Conservation (phyloP, 2,329 filamentous ascomycete genomes). For the Colletotrichum lini region DNA sequence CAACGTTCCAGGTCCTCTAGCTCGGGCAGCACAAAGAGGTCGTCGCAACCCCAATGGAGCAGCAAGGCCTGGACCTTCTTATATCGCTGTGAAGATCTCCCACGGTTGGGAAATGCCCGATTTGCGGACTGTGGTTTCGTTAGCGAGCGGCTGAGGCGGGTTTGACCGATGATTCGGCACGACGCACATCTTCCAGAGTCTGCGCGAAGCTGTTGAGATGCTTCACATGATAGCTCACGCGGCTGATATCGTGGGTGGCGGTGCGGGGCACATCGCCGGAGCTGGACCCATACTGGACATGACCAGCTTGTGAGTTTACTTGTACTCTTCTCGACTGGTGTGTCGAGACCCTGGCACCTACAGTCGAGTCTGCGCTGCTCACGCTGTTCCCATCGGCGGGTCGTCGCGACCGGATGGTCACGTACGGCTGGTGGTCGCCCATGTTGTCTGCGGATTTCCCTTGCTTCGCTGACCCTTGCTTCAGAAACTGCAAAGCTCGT, state of each 20-base stretch:
- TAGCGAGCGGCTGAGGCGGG: not conserved
- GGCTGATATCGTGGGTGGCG: constrained; percentile 70
- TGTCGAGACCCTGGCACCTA: constrained; percentile 53
- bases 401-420: constrained; percentile 66
- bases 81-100: constrained; percentile 67
- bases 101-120: constrained; percentile 70
- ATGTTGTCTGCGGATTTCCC: constrained; percentile 2
- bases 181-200: constrained; percentile 67
- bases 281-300: constrained; percentile 60
- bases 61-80: constrained; percentile 68
- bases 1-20: constrained; percentile 70
- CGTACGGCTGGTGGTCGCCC: constrained; percentile 59
- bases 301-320: constrained; percentile 35
- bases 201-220: constrained; percentile 68
- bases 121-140: constrained; percentile 63
- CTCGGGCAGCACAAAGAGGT: constrained; percentile 71
- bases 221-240: constrained; percentile 71
- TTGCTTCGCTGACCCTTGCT: not conserved
- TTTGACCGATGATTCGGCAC: not conserved
- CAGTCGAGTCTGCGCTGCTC: constrained; percentile 64
- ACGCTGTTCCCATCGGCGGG: constrained; percentile 62
- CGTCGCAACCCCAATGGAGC: constrained; percentile 71
- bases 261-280: constrained; percentile 56
- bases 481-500: not conserved
- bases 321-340: constrained; percentile 32